Conservation (phyloP, 306 rosid genomes). For the Herpetospermum pedunculosum region DNA sequence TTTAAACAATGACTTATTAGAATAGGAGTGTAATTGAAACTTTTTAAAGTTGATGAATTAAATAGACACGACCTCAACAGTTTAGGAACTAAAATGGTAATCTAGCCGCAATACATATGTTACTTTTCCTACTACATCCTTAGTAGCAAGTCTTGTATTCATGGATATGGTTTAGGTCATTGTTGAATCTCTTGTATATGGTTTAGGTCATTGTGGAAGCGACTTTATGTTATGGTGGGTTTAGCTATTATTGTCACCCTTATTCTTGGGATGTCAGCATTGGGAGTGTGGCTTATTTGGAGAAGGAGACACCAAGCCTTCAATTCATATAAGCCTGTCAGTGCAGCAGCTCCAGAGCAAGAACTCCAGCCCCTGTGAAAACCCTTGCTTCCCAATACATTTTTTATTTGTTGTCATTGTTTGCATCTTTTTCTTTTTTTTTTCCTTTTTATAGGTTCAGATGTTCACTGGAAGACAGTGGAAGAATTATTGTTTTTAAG, state of each 20-base stretch:
- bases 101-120: background rate
- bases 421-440: too few relatives aligned
- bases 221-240: conserved; percentile 23
- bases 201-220: conserved; percentile 70
- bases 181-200: background rate
- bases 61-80: background rate
- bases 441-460: background rate
- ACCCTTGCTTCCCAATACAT: background rate
- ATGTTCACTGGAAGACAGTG: background rate
- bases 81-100: background rate
- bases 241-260: conserved; percentile 33
- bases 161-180: background rate
- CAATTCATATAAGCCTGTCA: conserved; percentile 61
- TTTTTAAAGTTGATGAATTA: background rate
- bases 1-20: background rate
- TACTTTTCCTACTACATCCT: background rate
- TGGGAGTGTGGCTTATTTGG: conserved; percentile 55
- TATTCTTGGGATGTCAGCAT: conserved; percentile 31
- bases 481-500: background rate
- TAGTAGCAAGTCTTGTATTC: background rate
- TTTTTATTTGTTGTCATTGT: background rate
- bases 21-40: background rate
- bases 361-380: conserved; percentile 80
- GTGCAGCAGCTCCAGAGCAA: conserved; percentile 54
- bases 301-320: conserved; percentile 35